A percentile compares a stretch with the other conserved stretches of the same genome.
These are phyloP conservation scores for Groenewaldozyma sp. DNA, from an alignment of 1,139 yeast genomes.

Conservation along the genomic window DNA sequence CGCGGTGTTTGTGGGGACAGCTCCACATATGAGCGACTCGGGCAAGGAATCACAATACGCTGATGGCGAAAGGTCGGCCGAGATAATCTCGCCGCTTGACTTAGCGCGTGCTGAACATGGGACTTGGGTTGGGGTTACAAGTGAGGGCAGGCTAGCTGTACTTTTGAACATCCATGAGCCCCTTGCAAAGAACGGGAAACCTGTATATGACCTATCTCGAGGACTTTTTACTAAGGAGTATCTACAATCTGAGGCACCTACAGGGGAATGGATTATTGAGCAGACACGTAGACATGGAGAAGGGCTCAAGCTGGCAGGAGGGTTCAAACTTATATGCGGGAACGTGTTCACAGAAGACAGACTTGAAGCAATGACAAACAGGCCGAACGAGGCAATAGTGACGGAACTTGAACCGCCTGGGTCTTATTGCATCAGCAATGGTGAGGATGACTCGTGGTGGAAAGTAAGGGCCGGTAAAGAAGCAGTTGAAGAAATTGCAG, in stretches of 20 bases:
- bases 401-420: neutral
- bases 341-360: constrained; percentile 26
- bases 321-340: constrained; percentile 78
- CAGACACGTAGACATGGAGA: constrained; percentile 31
- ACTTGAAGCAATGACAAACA: constrained; percentile 25
- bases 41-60: no score
- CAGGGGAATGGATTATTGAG: neutral
- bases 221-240: constrained; percentile 61
- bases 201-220: constrained; percentile 41
- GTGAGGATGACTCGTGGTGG: neutral
- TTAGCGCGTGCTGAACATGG: constrained; percentile 69
- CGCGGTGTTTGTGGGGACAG: no score
- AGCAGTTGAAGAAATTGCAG: constrained; percentile 26
- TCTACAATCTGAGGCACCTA: constrained; percentile 35
- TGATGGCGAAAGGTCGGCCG: no score
- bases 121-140: constrained; percentile 80
- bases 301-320: constrained; percentile 51
- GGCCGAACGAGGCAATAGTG: constrained; percentile 14
- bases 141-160: constrained; percentile 57
- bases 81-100: constrained; percentile 65
- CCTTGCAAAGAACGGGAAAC: constrained; percentile 16
- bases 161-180: constrained; percentile 59
- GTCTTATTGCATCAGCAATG: constrained; percentile 13
- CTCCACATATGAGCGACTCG: no score
- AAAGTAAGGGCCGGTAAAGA: constrained; percentile 57